Conservation (phyloP, 345 rosid species). For the Eucalyptus guilfoylei region DNA sequence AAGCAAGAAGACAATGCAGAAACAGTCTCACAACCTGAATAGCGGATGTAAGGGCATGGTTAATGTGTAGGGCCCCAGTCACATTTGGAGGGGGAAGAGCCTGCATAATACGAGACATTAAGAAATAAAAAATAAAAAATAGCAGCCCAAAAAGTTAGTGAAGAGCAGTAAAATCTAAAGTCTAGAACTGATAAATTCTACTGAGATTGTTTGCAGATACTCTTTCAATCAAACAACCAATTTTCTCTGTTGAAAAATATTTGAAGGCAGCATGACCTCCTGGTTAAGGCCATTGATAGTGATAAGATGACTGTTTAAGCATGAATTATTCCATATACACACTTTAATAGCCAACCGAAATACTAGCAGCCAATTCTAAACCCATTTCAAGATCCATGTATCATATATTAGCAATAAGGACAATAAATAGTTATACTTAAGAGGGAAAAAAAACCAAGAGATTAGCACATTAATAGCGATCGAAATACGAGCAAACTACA, state of each 20-base stretch:
- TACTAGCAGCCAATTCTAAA: neutral
- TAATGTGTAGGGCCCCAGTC: conserved; percentile 90
- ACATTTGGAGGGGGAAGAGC: conserved; percentile 98
- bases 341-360: too few relatives aligned
- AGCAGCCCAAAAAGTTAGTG: neutral
- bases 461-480: neutral
- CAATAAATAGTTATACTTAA: neutral
- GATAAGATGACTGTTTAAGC: neutral
- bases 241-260: neutral
- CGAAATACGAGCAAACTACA: neutral
- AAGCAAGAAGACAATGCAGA: neutral
- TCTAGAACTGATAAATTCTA: neutral
- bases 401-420: neutral
- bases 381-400: neutral
- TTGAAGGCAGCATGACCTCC: neutral
- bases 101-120: conserved; percentile 5
- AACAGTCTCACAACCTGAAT: conserved; percentile 37
- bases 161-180: neutral
- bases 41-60: conserved; percentile 93
- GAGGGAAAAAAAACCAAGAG: neutral
- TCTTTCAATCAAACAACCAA: neutral
- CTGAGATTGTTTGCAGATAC: too few relatives aligned
- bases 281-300: neutral
- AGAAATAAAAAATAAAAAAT: neutral
- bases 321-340: neutral